These are phyloP conservation scores for Citrus cavaleriei DNA, from an alignment of 345 rosid species.

Conservation along the genomic window DNA sequence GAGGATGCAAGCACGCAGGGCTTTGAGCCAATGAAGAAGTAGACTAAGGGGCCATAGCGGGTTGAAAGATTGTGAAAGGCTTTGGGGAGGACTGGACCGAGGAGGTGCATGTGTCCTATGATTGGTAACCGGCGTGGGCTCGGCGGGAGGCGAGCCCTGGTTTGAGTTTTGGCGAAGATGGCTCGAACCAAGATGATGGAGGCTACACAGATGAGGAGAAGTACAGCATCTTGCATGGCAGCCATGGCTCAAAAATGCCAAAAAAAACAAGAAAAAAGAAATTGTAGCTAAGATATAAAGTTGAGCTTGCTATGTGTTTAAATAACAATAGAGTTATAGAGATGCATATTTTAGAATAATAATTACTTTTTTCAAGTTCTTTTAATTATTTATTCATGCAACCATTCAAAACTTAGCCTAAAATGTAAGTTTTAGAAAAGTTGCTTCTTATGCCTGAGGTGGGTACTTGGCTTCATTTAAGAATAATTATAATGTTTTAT, in stretches of 20 bases:
- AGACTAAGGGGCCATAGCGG: constrained; percentile 55
- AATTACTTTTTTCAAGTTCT: no score
- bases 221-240: constrained; percentile 16
- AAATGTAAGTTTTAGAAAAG: no score
- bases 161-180: constrained; percentile 11
- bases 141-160: constrained; percentile 41
- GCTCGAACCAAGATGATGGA: constrained; percentile 20
- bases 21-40: constrained; percentile 66
- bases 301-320: no score
- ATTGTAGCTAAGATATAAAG: no score
- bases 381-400: no score
- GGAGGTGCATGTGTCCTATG: constrained; percentile 72
- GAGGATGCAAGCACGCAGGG: constrained; percentile 63
- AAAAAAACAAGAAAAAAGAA: no score
- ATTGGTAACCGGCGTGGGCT: constrained; percentile 57
- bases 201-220: constrained; percentile 21
- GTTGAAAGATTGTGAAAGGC: constrained; percentile 61
- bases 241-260: constrained; percentile 16
- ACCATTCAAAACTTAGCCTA: no score
- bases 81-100: constrained; percentile 56
- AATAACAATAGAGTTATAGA: no score
- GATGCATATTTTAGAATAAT: no score
- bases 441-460: no score
- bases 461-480: no score
- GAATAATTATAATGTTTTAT: no score